phyloP scores from a whole-genome alignment of 164 flowering plant species.

The Vitis riparia region DNA sequence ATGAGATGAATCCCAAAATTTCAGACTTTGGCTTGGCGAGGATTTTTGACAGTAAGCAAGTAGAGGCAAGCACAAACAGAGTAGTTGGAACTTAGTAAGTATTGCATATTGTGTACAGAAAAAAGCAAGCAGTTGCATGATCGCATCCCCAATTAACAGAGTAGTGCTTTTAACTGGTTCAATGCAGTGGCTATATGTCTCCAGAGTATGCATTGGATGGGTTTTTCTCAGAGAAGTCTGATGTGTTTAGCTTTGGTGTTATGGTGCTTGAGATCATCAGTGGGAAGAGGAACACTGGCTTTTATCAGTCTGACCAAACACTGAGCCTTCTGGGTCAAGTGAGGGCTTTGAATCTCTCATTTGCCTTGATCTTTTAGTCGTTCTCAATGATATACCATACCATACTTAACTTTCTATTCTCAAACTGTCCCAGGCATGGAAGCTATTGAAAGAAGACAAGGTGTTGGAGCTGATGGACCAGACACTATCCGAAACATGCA shows the following conservation, averaged over 20 bases:
- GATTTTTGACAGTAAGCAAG: conserved; percentile 9
- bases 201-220: conserved; percentile 18
- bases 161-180: too few relatives aligned
- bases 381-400: neutral
- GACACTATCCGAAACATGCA: conserved; percentile 5
- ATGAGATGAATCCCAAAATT: conserved; percentile 9
- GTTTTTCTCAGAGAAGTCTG: conserved; percentile 13
- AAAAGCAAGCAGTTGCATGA: neutral
- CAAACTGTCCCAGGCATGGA: conserved; percentile 15
- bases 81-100: conserved; percentile 16
- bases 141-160: too few relatives aligned
- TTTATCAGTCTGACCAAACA: conserved; percentile 4
- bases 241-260: conserved; percentile 17
- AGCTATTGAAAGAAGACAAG: conserved; percentile 15
- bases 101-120: neutral
- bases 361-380: too few relatives aligned
- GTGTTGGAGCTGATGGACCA: conserved; percentile 15
- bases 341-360: neutral
- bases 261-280: conserved; percentile 14
- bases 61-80: conserved; percentile 9
- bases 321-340: conserved; percentile 15
- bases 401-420: neutral
- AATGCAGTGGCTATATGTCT: conserved; percentile 19
- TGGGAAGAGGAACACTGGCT: conserved; percentile 13
- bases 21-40: conserved; percentile 14